phyloP scores from a whole-genome alignment of 1,284 basidiomycete species.

The Omphalotus olearius region DNA sequence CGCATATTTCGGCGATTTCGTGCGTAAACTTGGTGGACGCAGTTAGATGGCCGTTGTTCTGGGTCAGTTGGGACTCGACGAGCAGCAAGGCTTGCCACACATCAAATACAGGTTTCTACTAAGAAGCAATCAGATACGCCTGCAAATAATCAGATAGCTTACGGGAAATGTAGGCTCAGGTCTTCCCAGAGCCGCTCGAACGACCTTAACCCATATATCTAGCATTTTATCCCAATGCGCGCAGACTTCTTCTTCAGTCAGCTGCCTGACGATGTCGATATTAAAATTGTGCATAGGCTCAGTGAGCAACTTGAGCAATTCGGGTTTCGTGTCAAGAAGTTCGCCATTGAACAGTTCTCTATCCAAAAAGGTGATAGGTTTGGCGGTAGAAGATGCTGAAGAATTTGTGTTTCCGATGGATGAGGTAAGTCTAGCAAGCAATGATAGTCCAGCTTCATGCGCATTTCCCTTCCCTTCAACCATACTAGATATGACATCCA shows the following conservation, averaged over 20 bases:
- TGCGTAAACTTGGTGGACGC: background rate
- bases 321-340: conserved; percentile 16
- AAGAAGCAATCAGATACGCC: background rate
- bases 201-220: conserved; percentile 32
- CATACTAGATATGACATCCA: conserved; percentile 36
- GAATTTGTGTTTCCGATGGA: conserved; percentile 21
- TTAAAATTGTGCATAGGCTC: conserved; percentile 21
- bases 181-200: background rate
- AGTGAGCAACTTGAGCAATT: conserved; percentile 18
- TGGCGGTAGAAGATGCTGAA: background rate
- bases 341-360: conserved; percentile 24
- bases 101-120: background rate
- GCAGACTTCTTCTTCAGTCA: conserved; percentile 41
- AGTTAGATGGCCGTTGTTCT: background rate
- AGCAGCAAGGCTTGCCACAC: conserved; percentile 6
- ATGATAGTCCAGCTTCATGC: conserved; percentile 30
- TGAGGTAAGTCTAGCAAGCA: conserved; percentile 36
- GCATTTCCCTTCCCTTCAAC: conserved; percentile 25
- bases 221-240: conserved; percentile 40
- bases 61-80: background rate
- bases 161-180: background rate
- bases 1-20: background rate
- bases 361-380: background rate
- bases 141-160: background rate
- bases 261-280: conserved; percentile 27